Conservation (phyloP, 2,329 filamentous ascomycete genomes). For the Colletotrichum noveboracense region DNA sequence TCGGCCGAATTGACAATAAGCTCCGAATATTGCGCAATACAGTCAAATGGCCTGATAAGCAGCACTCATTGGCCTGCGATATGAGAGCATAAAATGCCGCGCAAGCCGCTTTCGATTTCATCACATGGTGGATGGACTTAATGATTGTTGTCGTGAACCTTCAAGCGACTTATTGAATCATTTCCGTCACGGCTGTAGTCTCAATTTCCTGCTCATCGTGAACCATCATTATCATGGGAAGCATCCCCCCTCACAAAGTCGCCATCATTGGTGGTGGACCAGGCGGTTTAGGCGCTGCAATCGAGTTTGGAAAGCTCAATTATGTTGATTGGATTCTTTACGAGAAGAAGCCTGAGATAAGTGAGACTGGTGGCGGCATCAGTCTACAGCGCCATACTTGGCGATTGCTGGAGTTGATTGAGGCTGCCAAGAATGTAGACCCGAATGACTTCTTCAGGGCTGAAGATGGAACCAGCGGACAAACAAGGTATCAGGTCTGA, state of each 20-base stretch:
- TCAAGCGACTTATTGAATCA: fast-evolving
- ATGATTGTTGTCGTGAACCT: background rate
- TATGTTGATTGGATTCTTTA: constrained; percentile 38
- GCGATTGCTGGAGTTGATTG: constrained; percentile 37
- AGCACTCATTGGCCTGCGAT: background rate
- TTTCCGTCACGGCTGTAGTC: background rate
- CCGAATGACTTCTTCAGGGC: constrained; percentile 34
- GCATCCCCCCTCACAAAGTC: background rate
- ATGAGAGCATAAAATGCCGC: constrained; percentile 8
- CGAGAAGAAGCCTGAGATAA: constrained; percentile 39
- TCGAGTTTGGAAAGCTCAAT: constrained; percentile 31
- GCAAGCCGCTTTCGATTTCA: background rate
- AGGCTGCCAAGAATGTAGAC: constrained; percentile 34
- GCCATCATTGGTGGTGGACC: constrained; percentile 31
- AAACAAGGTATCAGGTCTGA: constrained; percentile 24
- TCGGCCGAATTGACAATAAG: constrained; percentile 11
- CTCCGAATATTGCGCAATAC: constrained; percentile 11
- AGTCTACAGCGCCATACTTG: constrained; percentile 39
- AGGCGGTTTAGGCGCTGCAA: constrained; percentile 34
- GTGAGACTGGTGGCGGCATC: constrained; percentile 42
- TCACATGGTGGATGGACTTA: background rate
- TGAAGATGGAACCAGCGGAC: constrained; percentile 26
- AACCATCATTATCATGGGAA: background rate
- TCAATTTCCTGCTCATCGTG: background rate
- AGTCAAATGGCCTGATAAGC: background rate